Evolutionary conservation across 192 early-diverging fungal species (phyloP).

Genomic region (Coemansia sp.): DNA sequence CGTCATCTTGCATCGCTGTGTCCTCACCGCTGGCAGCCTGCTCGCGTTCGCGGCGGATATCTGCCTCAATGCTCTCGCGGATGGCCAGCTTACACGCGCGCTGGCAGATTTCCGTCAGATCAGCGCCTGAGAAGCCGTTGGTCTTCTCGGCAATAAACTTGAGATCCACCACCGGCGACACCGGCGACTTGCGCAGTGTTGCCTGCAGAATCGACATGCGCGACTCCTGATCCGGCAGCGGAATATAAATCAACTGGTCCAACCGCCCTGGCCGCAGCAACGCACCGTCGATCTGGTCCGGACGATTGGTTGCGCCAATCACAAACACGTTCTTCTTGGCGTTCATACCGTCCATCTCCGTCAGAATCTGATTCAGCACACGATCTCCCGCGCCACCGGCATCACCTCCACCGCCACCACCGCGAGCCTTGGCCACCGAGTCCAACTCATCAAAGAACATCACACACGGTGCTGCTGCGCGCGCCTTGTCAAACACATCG

Average conservation of each 20-base stretch:
- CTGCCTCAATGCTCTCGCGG: constrained; percentile 90
- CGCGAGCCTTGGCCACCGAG: constrained; percentile 96
- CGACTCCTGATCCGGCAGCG: constrained; percentile 85
- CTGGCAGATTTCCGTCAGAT: constrained; percentile 98
- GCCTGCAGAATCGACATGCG: constrained; percentile 81
- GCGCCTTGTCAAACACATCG: constrained; percentile 98
- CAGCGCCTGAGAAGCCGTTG: constrained; percentile 95
- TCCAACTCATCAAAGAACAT: constrained; percentile 99
- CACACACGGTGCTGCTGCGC: constrained; percentile 96
- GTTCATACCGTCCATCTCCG: constrained; percentile 99
- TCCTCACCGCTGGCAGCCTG: constrained; percentile 72
- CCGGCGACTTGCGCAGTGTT: constrained; percentile 91
- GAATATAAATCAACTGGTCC: constrained; percentile 98
- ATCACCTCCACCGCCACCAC: constrained; percentile 67
- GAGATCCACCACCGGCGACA: constrained; percentile 77
- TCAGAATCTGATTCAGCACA: constrained; percentile 98
- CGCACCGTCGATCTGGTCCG: constrained; percentile 97
- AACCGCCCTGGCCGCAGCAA: constrained; percentile 97
- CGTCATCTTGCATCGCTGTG: constrained; percentile 64
- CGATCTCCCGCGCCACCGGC: constrained; percentile 93
- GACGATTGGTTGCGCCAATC: constrained; percentile 98
- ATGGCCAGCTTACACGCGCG: constrained; percentile 96
- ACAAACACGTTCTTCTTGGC: constrained; percentile 99
- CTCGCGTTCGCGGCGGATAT: constrained; percentile 70
- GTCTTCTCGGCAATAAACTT: constrained; percentile 82